Base-by-base conservation (phyloP, 1,284 basidiomycete species). In the Meira nashicola region DNA sequence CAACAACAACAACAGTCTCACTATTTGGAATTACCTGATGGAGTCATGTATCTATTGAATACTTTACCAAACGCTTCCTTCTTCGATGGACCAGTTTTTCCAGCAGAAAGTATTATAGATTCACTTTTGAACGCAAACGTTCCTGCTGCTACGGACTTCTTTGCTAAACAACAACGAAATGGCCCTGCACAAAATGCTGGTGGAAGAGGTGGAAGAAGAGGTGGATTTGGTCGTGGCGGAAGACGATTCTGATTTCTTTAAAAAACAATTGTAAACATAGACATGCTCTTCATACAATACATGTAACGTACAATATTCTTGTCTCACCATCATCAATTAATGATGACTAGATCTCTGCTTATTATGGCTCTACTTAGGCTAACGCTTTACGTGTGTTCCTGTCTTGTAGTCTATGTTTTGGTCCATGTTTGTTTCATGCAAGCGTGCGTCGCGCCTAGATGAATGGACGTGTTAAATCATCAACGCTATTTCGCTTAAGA, bases 71-170 rank as follows among this genome's bases (percentile, higher is more conserved):
- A 61, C 51, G 63, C 62, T 7, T 54, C 60, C 10, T 37, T 64
- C 28, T 72, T 70, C 54, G 68, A 68, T 44, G 70, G 68, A 15
- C 70, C 70, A 9, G 38, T 54, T 25, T 59, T 72, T 49, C 66
- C 68, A 50, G 37, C 67, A 0, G 67, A 72, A 12, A 68, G 70
- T 43, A 63, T 72, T 15, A 54, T 72, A 8, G 70, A 72, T n/a
- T 70, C 62, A 47, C 43, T 72, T 15, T 53, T 59, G 3, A 58
- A 59, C 25, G 63, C 68, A 15, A 68, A 72, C 39, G 33, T 72
- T 10, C 70, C 70, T 2, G 8, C 48, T 19, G 40, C 58, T 19
- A 14, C 15, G 5, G 53, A 44, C 19, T 40, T 40, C 17, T 44
- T 44, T 44, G 17, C 43, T 8, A 17, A 44, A 25, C 43, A n/a